Evolutionary conservation across 2,329 filamentous ascomycete genomes (phyloP), one percentile per base, ranked within the genome.

Genomic region (Zymoseptoria crescenta): DNA sequence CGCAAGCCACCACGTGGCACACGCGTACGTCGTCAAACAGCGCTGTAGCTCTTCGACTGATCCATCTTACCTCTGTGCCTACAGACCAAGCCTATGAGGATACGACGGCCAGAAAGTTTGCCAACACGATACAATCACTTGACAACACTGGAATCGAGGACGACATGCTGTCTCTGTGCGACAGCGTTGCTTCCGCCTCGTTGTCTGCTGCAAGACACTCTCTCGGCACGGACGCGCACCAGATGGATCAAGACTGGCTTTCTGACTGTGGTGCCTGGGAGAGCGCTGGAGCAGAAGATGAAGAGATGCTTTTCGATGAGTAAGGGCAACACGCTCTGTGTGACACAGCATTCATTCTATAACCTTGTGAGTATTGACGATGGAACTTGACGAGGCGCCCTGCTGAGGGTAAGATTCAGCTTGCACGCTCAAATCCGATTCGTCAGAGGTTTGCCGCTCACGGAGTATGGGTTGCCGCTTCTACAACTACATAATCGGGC

Each of bases 91-190:
- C n/a, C 35, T 45, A 45, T 45, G 13, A 16, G n/a, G 35, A 16
- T 5, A 16, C n/a, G 16, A 16, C 10, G 35, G 5, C n/a, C 13
- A 16, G n/a, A 4, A 45, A 45, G 9, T 16, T 45, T 4, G n/a
- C 35, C 35, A 45, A 45, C 13, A 45, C 35, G 10, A 45, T 7
- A 16, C 10, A 13, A 10, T 13, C 35, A 16, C 13, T 16, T 16
- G 20, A 19, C 45, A 27, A 30, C 16, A 51, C 19, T 51, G 45
- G n/a, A 21, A 49, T 48, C 16, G 49, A 59, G 16, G 54, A 59
- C 8, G 58, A 59, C 9, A 29, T 59, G 20, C 55, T 59, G 8
- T 59, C 54, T 8, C 13, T 59, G 27, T 59, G 50, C 55, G 54
- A 27, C 9, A 62, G 57, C 24, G 48, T 49, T 20, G 55, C 35